Evolutionary conservation across 345 rosid species (phyloP).

Genomic region (Camelina hispida): DNA sequence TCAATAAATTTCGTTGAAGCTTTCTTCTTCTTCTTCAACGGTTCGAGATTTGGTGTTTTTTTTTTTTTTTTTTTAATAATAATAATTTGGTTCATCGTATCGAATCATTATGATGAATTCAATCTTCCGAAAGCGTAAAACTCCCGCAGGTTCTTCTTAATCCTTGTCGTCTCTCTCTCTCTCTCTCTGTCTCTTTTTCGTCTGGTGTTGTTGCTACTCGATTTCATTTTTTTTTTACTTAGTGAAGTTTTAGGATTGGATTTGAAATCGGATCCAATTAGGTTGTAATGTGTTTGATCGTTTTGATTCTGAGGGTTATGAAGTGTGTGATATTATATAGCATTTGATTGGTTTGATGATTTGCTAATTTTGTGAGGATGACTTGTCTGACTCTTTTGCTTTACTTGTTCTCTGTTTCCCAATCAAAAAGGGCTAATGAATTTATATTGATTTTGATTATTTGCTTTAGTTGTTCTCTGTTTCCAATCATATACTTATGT

Average conservation of each 20-base stretch:
- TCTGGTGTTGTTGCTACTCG: background rate
- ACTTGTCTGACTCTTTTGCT: too few species aligned
- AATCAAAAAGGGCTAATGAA: too few species aligned
- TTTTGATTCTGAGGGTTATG: background rate
- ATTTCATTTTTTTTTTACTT: too few species aligned
- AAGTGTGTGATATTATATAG: background rate
- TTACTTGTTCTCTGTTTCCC: too few species aligned
- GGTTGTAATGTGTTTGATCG: background rate
- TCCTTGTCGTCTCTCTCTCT: background rate
- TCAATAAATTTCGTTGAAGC: background rate
- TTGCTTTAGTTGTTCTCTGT: background rate
- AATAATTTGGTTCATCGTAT: background rate
- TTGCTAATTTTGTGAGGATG: background rate
- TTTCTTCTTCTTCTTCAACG: background rate
- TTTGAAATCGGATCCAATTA: background rate
- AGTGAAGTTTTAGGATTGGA: background rate
- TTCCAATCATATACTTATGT: background rate
- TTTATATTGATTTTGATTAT: too few species aligned
- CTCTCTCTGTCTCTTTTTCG: background rate
- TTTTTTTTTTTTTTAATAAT: too few species aligned
- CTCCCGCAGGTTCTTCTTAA: constrained; percentile 41
- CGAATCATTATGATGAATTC: constrained; percentile 38
- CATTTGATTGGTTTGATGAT: background rate
- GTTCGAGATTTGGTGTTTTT: background rate
- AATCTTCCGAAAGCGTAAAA: constrained; percentile 46